These are phyloP conservation scores for Cystobasidium ongulense DNA, from an alignment of 768 basidiomycete genomes.

Conservation along the genomic window DNA sequence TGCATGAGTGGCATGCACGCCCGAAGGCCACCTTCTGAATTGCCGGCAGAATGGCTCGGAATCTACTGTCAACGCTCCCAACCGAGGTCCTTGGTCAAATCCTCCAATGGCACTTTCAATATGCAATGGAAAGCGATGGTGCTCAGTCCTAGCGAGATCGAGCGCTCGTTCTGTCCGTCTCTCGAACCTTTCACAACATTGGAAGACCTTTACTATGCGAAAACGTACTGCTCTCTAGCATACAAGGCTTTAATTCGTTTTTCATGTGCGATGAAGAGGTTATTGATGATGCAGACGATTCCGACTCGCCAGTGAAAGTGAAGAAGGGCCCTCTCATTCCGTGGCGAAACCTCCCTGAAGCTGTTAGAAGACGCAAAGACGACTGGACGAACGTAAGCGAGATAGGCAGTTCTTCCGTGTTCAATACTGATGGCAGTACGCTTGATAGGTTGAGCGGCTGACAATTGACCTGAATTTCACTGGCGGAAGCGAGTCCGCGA, in stretches of 20 bases:
- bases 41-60: not conserved
- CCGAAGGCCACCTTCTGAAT: not conserved
- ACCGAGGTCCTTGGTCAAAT: conserved; percentile 64
- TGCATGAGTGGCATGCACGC: not conserved
- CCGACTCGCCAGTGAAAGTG: not conserved
- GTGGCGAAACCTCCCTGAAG: not conserved
- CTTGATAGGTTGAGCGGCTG: not conserved
- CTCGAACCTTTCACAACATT: not conserved
- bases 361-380: not conserved
- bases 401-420: not conserved
- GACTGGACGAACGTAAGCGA: not conserved
- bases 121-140: not conserved
- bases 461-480: conserved; percentile 13
- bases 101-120: not conserved
- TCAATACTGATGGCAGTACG: not conserved
- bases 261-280: not conserved
- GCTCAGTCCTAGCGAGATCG: not conserved
- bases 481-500: not conserved
- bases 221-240: conserved; percentile 2
- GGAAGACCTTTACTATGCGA: conserved; percentile 1
- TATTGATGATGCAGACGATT: not conserved
- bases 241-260: not conserved
- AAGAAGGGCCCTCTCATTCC: not conserved
- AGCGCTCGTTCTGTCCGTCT: not conserved
- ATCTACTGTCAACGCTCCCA: conserved; percentile 64